Percentiles rank a stretch among this genome's conserved stretches.
These are phyloP conservation scores for Albugo candida DNA, from an alignment of 352 stramenopile genomes.

Conservation along the genomic window DNA sequence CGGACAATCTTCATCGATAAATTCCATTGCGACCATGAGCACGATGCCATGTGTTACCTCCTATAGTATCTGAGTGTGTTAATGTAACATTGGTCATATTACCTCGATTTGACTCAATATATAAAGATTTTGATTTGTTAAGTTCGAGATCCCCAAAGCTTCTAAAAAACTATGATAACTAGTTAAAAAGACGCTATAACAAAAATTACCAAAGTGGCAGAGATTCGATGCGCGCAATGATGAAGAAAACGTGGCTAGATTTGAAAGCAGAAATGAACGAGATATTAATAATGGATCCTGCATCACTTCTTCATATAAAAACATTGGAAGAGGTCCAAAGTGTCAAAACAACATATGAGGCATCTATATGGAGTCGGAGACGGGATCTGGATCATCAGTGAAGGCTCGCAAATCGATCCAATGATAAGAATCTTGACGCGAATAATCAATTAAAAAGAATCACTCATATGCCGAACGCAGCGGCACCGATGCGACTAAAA, in stretches of 20 bases:
- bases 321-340: background rate
- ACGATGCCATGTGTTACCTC: slow-evolving; percentile 36
- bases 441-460: slow-evolving; percentile 1
- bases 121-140: slow-evolving; percentile 68
- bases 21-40: slow-evolving; percentile 30
- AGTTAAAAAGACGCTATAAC: background rate
- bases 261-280: slow-evolving; percentile 48
- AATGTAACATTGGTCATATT: slow-evolving; percentile 62
- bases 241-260: slow-evolving; percentile 29
- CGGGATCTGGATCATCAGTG: too few species aligned
- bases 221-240: slow-evolving; percentile 30
- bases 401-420: too few species aligned
- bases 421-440: background rate
- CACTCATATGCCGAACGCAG: slow-evolving; percentile 48
- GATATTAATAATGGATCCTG: slow-evolving; percentile 10
- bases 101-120: slow-evolving; percentile 40
- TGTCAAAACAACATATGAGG: too few species aligned
- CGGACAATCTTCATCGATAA: slow-evolving; percentile 61
- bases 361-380: too few species aligned
- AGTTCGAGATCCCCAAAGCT: slow-evolving; percentile 27
- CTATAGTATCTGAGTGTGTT: slow-evolving; percentile 35
- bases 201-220: slow-evolving; percentile 3
- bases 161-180: slow-evolving; percentile 9
- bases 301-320: background rate
- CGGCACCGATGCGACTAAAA: slow-evolving; percentile 47